Base-by-base conservation (phyloP, 768 basidiomycete genomes). In the Panaeolus papilionaceus region DNA sequence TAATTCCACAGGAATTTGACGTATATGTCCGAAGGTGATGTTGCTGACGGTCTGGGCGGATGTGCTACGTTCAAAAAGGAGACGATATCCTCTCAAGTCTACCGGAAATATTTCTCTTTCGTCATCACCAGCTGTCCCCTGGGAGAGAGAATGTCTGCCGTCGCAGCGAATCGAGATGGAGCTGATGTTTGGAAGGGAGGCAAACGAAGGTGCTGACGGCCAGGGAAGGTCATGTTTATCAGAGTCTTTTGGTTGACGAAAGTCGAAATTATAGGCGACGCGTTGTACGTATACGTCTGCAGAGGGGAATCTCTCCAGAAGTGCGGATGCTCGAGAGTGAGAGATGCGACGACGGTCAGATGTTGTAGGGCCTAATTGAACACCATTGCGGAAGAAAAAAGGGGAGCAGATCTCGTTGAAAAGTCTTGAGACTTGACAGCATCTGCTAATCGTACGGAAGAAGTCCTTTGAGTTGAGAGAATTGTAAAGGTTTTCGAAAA, bases 121-220 rank as follows among this genome's bases (percentile, higher is more conserved):
- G 16, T 58, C 54, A 16, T 28, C 54, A 33, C 14, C 54, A 14
- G 14, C 26, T 12, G 26, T 33, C 11, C 28, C 28, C 14, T 37
- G 26, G 14, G 33, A 58, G 54, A 58, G 54, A 16, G 54, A 28
- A 58, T 58, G 54, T 12, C 26, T 37, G 26, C 54, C 54, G 33
- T 58, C 54, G 33, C 54, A 58, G 14, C 54, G 54, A n/a, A 58
- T 33, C 26, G 54, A 58, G 54, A 58, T 58, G 33, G 54, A 58
- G 26, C 6, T 10, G 11, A 58, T 28, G 14, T 58, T 58, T 12
- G 54, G 54, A 33, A 58, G 54, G 4, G 11, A 28, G 4, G 14
- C 8, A 23, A 58, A 28, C 14, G 4, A 4, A 28, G 54, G 14
- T 16, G 54, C 10, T 16, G 54, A 28, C 6, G 33, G 33, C 26